These are phyloP conservation scores for Gigaspora rosea DNA, from an alignment of 192 early-diverging fungal genomes.

Conservation along the genomic window DNA sequence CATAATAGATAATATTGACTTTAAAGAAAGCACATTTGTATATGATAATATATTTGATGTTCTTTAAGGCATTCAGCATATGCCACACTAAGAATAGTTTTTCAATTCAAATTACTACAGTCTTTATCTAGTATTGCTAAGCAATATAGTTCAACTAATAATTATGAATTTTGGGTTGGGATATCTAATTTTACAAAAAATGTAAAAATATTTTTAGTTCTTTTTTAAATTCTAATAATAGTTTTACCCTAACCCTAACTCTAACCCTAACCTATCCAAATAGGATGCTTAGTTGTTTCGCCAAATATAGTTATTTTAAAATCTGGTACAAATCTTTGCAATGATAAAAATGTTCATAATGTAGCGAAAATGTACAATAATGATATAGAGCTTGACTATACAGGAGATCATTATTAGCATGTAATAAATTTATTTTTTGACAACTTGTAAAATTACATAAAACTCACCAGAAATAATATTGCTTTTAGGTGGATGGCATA, in stretches of 20 bases:
- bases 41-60: not conserved
- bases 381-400: not conserved
- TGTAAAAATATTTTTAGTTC: no score
- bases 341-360: conserved; percentile 6
- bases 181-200: no score
- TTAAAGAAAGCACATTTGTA: not conserved
- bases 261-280: not conserved
- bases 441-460: no score
- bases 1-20: not conserved
- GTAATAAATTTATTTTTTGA: no score
- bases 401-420: no score
- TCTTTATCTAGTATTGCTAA: no score
- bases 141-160: no score
- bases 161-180: no score
- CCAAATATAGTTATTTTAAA: not conserved
- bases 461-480: no score
- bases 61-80: not conserved
- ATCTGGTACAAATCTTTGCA: not conserved
- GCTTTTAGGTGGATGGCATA: no score
- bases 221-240: no score
- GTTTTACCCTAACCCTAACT: no score
- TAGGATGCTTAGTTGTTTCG: not conserved
- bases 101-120: not conserved
- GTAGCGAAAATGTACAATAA: not conserved
- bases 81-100: not conserved